Evolutionary conservation across 805 yeast species (phyloP).

Genomic region (Candida verbasci): DNA sequence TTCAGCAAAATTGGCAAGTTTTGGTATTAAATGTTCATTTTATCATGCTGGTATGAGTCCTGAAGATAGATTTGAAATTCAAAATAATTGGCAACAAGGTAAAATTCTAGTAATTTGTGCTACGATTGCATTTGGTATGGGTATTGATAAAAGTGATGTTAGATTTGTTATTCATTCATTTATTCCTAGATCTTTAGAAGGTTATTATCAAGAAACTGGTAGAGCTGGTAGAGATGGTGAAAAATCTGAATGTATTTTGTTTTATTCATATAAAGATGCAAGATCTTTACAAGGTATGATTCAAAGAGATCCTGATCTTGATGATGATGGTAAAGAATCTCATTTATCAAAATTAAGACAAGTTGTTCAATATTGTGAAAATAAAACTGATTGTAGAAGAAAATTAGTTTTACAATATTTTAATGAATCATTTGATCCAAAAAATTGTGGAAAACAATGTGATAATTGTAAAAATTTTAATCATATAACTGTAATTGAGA

Average conservation of each 20-base stretch:
- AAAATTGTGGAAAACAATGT: slow-evolving; percentile 66
- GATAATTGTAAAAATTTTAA: slow-evolving; percentile 67
- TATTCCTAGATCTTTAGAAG: slow-evolving; percentile 86
- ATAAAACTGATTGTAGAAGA: slow-evolving; percentile 84
- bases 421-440: slow-evolving; percentile 72
- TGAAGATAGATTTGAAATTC: slow-evolving; percentile 68
- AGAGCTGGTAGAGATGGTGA: slow-evolving; percentile 97
- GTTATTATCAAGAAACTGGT: slow-evolving; percentile 97
- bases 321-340: slow-evolving; percentile 60
- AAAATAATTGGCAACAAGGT: slow-evolving; percentile 76
- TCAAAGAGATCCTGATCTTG: slow-evolving; percentile 66
- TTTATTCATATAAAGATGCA: slow-evolving; percentile 77
- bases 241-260: slow-evolving; percentile 77
- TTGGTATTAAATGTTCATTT: slow-evolving; percentile 65
- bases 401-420: slow-evolving; percentile 86
- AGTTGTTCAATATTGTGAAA: slow-evolving; percentile 89
- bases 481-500: slow-evolving; percentile 38
- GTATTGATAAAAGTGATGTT: slow-evolving; percentile 95
- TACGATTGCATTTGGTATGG: slow-evolving; percentile 98
- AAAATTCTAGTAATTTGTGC: slow-evolving; percentile 82
- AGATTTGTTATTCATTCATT: slow-evolving; percentile 86
- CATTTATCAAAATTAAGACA: slow-evolving; percentile 74
- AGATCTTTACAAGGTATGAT: slow-evolving; percentile 72
- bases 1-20: slow-evolving; percentile 50
- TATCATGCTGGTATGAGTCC: slow-evolving; percentile 96